Percentiles rank a stretch among this genome's conserved stretches.
Conservation (phyloP, 257 asterid genomes). For the Cordia subcordata region DNA sequence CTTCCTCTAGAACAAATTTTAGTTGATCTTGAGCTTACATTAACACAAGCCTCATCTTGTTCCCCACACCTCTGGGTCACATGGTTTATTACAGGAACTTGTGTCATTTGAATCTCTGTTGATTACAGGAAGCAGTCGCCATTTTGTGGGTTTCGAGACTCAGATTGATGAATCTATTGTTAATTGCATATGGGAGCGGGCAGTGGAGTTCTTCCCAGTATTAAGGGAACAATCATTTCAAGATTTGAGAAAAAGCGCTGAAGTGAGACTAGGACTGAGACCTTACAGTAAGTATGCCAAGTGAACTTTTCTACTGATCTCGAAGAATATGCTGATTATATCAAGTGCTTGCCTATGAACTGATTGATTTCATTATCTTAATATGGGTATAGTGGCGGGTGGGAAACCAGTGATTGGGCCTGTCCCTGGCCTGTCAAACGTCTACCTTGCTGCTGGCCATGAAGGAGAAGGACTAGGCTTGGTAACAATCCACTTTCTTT, state of each 20-base stretch:
- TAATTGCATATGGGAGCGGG: constrained; percentile 75
- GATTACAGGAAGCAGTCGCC: constrained; percentile 84
- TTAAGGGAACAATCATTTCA: constrained; percentile 46
- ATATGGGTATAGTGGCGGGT: constrained; percentile 53
- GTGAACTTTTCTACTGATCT: neutral
- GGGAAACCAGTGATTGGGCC: constrained; percentile 85
- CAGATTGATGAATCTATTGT: constrained; percentile 68
- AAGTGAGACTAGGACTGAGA: constrained; percentile 89
- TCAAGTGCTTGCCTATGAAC: neutral
- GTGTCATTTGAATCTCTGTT: neutral
- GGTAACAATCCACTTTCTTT: constrained; percentile 34
- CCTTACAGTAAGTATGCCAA: constrained; percentile 76
- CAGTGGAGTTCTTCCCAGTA: constrained; percentile 71
- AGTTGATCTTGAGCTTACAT: no score
- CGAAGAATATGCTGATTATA: no score
- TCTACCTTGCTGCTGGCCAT: constrained; percentile 83
- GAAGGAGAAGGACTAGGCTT: constrained; percentile 96
- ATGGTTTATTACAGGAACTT: no score
- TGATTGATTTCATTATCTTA: constrained; percentile 1
- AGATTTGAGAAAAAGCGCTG: constrained; percentile 53
- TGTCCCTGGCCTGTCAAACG: constrained; percentile 67
- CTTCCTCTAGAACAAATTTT: no score
- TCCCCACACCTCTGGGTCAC: neutral
- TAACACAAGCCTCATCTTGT: no score
- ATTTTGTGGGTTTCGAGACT: constrained; percentile 69